Percentiles rank a stretch among this genome's conserved stretches.
phyloP scores from a whole-genome alignment of 129 eudicot genomes.

The Helianthus annuus region DNA sequence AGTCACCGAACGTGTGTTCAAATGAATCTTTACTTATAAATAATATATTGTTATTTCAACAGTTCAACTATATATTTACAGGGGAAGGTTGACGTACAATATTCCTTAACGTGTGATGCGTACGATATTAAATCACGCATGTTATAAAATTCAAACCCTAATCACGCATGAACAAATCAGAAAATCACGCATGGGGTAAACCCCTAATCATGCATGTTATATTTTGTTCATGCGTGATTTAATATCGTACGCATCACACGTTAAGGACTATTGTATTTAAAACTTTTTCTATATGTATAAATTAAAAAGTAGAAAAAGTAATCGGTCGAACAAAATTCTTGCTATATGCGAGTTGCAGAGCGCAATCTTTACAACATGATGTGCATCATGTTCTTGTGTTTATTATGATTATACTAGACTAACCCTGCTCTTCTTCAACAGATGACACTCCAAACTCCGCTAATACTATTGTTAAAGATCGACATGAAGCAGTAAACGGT shows the following conservation, averaged over 20 bases:
- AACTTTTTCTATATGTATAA: not conserved
- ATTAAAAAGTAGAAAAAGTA: not conserved
- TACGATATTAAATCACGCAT: no score
- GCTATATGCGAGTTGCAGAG: not conserved
- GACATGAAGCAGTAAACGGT: constrained; percentile 30
- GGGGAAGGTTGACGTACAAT: no score
- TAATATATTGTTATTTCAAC: no score
- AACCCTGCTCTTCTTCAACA: constrained; percentile 24
- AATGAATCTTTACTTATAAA: not conserved
- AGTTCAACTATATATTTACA: not conserved
- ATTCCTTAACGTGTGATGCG: no score
- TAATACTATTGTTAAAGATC: constrained; percentile 21
- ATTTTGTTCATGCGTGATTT: no score
- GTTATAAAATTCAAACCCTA: no score
- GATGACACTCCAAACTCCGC: constrained; percentile 33
- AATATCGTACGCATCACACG: no score
- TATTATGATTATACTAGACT: constrained; percentile 10
- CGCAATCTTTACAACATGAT: not conserved
- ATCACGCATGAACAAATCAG: no score
- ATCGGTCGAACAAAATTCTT: not conserved
- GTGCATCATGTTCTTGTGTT: not conserved
- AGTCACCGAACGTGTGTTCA: not conserved
- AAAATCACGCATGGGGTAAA: no score
- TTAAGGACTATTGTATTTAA: no score
- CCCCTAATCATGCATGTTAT: no score